phyloP scores from a whole-genome alignment of 352 stramenopile genomes.

The Phytophthora podocarpi region DNA sequence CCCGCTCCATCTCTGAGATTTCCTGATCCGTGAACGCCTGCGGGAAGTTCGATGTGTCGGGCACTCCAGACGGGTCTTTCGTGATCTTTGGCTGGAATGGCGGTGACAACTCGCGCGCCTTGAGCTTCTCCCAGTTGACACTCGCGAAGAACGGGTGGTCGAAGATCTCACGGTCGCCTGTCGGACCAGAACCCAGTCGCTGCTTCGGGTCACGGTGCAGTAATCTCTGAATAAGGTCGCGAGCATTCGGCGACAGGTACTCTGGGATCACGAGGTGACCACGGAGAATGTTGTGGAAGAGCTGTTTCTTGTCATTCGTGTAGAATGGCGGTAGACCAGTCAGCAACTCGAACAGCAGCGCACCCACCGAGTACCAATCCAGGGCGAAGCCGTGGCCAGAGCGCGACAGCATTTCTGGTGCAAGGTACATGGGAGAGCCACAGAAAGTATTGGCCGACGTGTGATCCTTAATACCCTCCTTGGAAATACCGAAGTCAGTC shows the following conservation, averaged over 20 bases:
- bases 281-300: conserved; percentile 91
- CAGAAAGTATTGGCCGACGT: conserved; percentile 88
- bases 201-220: conserved; percentile 84
- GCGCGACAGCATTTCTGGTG: conserved; percentile 82
- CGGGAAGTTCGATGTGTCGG: conserved; percentile 88
- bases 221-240: conserved; percentile 81
- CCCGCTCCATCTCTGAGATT: conserved; percentile 87
- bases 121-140: conserved; percentile 89
- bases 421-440: conserved; percentile 87
- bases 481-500: conserved; percentile 89
- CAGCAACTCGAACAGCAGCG: conserved; percentile 79
- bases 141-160: conserved; percentile 83
- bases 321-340: conserved; percentile 88
- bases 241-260: conserved; percentile 75
- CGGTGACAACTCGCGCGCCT: conserved; percentile 74
- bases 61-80: conserved; percentile 67
- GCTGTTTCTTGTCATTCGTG: conserved; percentile 89
- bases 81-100: conserved; percentile 88
- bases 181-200: conserved; percentile 72
- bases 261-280: conserved; percentile 82
- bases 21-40: conserved; percentile 87
- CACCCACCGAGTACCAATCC: conserved; percentile 88
- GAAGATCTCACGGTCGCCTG: conserved; percentile 84
- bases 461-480: conserved; percentile 88
- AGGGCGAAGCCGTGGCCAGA: conserved; percentile 82